These are phyloP conservation scores for Pichia californica DNA, from an alignment of 805 yeast species.

Conservation along the genomic window DNA sequence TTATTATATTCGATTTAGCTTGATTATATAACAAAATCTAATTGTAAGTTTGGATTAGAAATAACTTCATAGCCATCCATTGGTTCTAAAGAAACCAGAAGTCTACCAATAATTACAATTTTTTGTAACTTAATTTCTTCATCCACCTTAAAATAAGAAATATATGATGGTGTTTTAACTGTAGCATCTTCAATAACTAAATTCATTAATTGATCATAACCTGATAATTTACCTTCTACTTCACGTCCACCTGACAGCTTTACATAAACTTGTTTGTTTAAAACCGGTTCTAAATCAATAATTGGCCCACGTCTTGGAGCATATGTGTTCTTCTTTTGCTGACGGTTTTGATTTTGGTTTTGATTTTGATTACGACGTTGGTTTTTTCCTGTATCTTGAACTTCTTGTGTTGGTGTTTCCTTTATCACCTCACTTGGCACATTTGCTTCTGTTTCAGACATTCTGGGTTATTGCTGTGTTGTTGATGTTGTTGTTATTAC, in stretches of 20 bases:
- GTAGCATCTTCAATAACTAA: conserved; percentile 64
- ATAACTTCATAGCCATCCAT: conserved; percentile 64
- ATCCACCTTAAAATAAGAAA: conserved; percentile 25
- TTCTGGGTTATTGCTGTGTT: too few species aligned
- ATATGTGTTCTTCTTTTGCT: conserved; percentile 18
- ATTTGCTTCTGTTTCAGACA: neutral
- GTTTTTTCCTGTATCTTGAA: neutral
- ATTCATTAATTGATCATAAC: conserved; percentile 78
- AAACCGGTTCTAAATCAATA: conserved; percentile 68
- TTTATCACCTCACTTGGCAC: too few species aligned
- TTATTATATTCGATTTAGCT: neutral
- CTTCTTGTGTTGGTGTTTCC: neutral
- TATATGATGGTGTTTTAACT: conserved; percentile 52
- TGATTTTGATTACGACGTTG: conserved; percentile 6
- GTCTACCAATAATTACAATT: conserved; percentile 83
- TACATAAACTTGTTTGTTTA: conserved; percentile 66
- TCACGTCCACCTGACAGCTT: conserved; percentile 78
- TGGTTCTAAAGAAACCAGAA: conserved; percentile 67
- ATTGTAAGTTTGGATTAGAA: conserved; percentile 30
- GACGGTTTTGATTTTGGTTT: conserved; percentile 5
- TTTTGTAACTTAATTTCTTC: conserved; percentile 42
- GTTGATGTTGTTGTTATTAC: too few species aligned
- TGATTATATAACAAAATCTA: conserved; percentile 10
- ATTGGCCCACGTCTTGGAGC: conserved; percentile 91
- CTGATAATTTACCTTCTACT: conserved; percentile 74